Evolutionary conservation across 805 yeast genomes (phyloP).

Genomic region (Ogataea paradorogensis): DNA sequence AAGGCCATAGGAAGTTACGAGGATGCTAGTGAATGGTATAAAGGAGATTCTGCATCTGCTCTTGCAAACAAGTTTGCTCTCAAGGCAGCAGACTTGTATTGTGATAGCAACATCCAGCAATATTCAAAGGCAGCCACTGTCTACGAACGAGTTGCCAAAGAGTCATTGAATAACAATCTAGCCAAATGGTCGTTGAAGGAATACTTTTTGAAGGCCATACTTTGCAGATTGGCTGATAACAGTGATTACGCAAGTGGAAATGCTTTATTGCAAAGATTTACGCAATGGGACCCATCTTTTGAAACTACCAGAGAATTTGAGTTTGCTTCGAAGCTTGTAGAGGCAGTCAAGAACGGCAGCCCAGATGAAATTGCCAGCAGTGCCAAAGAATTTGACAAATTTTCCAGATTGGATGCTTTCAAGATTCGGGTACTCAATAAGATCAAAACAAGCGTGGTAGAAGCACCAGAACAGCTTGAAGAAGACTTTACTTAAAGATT

Average conservation of each 20-base stretch:
- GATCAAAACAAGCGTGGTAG: constrained; percentile 54
- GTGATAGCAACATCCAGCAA: constrained; percentile 58
- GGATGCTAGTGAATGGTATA: constrained; percentile 94
- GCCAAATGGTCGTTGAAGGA: constrained; percentile 93
- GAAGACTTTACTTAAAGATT: constrained; percentile 33
- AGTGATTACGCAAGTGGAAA: constrained; percentile 86
- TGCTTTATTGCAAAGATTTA: constrained; percentile 61
- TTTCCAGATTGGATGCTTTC: constrained; percentile 85
- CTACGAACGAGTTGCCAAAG: constrained; percentile 76
- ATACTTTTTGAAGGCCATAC: constrained; percentile 76
- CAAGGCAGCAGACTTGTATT: constrained; percentile 86
- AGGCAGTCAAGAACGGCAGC: constrained; percentile 78
- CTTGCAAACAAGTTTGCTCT: constrained; percentile 82
- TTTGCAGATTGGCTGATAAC: constrained; percentile 73
- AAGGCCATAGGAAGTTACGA: constrained; percentile 79
- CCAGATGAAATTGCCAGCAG: constrained; percentile 69
- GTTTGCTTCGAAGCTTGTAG: constrained; percentile 62
- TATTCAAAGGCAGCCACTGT: constrained; percentile 72
- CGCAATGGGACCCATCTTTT: constrained; percentile 73
- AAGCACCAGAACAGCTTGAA: constrained; percentile 33
- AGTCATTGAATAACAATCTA: constrained; percentile 67
- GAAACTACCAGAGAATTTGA: constrained; percentile 72
- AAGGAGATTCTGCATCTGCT: constrained; percentile 90
- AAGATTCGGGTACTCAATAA: constrained; percentile 79
- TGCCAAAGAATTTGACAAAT: constrained; percentile 83